Evolutionary conservation across 1,139 yeast genomes (phyloP).

Genomic region (Hansenula lynferdii): DNA sequence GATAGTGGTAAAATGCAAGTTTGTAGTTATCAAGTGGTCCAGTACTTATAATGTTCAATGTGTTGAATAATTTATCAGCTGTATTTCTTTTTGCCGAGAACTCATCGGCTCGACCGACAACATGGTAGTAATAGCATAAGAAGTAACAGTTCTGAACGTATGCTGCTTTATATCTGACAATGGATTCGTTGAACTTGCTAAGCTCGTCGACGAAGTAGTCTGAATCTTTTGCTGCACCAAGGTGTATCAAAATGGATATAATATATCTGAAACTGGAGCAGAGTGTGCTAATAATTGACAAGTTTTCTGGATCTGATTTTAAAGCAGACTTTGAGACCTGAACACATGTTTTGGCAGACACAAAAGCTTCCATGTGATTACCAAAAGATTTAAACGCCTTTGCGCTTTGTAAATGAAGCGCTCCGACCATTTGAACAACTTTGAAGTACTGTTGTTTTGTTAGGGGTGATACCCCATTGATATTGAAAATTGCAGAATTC

Average conservation of each 20-base stretch:
- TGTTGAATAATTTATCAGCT: conserved; percentile 12
- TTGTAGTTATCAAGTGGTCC: conserved; percentile 22
- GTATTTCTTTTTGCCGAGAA: conserved; percentile 5
- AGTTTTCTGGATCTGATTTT: conserved; percentile 28
- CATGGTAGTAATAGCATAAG: conserved; percentile 21
- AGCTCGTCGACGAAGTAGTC: conserved; percentile 46
- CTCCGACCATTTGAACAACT: conserved; percentile 11
- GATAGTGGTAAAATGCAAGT: conserved; percentile 15
- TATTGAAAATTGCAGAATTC: conserved; percentile 5
- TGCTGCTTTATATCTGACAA: conserved; percentile 10
- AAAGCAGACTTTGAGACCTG: conserved; percentile 28
- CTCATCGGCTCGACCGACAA: conserved; percentile 12
- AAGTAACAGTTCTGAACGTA: conserved; percentile 18
- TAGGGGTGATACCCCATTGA: conserved; percentile 10
- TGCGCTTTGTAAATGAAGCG: conserved; percentile 19
- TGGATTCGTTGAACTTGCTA: conserved; percentile 31
- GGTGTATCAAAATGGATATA: conserved; percentile 32
- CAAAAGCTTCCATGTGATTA: conserved; percentile 22
- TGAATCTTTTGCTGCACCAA: conserved; percentile 54
- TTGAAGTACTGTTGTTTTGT: conserved; percentile 9
- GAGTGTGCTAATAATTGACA: conserved; percentile 33
- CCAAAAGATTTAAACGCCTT: conserved; percentile 17
- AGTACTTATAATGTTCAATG: conserved; percentile 22
- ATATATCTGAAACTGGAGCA: conserved; percentile 32
- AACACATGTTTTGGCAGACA: conserved; percentile 27